phyloP scores from a whole-genome alignment of 2,329 filamentous ascomycete genomes.

The Trichocomaceae sp. region DNA sequence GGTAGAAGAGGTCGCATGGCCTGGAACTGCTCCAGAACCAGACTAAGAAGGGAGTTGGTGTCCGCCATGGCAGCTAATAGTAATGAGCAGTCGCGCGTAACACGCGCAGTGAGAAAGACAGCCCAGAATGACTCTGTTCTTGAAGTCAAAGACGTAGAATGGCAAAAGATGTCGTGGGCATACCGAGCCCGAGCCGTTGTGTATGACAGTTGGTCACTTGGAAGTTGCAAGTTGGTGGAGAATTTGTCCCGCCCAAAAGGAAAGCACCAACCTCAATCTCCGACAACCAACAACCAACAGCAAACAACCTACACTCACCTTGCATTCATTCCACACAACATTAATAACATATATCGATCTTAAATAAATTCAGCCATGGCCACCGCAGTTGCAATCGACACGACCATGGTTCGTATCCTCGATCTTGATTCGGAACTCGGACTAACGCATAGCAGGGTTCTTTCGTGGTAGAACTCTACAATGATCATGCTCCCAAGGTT shows the following conservation, averaged over 20 bases:
- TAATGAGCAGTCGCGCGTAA: neutral
- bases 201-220: neutral
- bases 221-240: neutral
- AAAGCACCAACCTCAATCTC: neutral
- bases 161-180: neutral
- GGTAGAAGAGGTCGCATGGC: conserved; percentile 43
- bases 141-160: neutral
- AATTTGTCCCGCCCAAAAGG: neutral
- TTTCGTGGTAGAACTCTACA: conserved; percentile 86
- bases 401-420: conserved; percentile 63
- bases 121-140: neutral
- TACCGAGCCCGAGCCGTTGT: neutral
- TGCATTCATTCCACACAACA: neutral
- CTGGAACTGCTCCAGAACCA: conserved; percentile 36
- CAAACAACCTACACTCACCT: too few species aligned
- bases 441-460: conserved; percentile 55
- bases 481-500: conserved; percentile 69
- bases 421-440: neutral
- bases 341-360: neutral
- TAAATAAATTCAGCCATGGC: conserved; percentile 53
- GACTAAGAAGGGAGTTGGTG: conserved; percentile 32
- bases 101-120: neutral
- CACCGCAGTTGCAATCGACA: conserved; percentile 73
- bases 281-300: neutral
- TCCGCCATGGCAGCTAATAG: conserved; percentile 24